A percentile compares a stretch with the other conserved stretches of the same genome.
Evolutionary conservation across 495 filamentous ascomycete genomes (phyloP).

Genomic region (Penicillium crystallinum): DNA sequence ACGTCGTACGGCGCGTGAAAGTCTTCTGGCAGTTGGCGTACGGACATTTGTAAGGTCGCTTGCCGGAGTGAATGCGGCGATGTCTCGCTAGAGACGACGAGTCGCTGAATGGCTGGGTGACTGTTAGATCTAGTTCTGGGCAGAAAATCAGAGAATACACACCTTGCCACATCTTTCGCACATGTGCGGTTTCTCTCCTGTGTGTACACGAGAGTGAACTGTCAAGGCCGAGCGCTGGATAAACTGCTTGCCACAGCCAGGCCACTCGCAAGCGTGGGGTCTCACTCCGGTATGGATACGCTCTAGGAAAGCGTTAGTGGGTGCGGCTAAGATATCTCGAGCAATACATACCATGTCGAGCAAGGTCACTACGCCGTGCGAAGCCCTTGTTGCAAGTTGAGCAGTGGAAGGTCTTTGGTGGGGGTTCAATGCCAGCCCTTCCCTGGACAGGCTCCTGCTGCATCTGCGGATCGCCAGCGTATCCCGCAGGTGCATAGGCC

Average conservation of each 20-base stretch:
- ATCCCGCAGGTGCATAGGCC: conserved; percentile 40
- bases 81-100: conserved; percentile 93
- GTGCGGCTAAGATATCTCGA: background rate
- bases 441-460: conserved; percentile 32
- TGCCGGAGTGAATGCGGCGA: conserved; percentile 91
- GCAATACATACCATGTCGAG: conserved; percentile 74
- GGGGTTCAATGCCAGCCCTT: conserved; percentile 45
- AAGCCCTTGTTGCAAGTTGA: conserved; percentile 88
- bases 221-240: conserved; percentile 97
- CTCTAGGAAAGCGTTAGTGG: conserved; percentile 52
- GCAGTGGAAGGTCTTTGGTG: conserved; percentile 85
- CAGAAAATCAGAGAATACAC: conserved; percentile 12
- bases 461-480: conserved; percentile 30
- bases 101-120: conserved; percentile 87
- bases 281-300: conserved; percentile 90
- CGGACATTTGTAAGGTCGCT: conserved; percentile 94
- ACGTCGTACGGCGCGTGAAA: conserved; percentile 88
- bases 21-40: conserved; percentile 98
- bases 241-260: conserved; percentile 89
- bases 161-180: conserved; percentile 97
- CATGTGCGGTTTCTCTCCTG: conserved; percentile 96
- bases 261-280: conserved; percentile 88
- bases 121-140: conserved; percentile 1
- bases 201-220: conserved; percentile 91
- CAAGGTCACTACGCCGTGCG: conserved; percentile 88